Conservation (phyloP, 2,329 filamentous ascomycete species). For the Penicillium sclerotiorum region DNA sequence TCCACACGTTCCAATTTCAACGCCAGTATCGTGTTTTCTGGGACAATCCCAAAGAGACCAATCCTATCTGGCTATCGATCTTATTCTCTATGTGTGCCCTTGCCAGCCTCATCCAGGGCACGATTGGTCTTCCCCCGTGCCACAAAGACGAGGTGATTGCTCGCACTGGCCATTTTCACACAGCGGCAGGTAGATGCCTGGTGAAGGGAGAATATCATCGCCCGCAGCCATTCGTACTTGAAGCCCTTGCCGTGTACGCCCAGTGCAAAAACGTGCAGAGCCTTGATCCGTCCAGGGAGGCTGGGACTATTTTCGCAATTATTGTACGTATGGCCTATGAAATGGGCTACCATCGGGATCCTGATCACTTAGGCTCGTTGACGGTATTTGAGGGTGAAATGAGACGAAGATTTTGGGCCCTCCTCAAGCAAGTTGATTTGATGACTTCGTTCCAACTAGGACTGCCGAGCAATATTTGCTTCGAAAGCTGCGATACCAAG, state of each 20-base stretch:
- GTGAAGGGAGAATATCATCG: constrained; percentile 9
- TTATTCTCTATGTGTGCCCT: constrained; percentile 7
- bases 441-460: constrained; percentile 34
- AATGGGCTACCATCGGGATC: constrained; percentile 34
- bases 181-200: constrained; percentile 4
- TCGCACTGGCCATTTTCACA: constrained; percentile 1
- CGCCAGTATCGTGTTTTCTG: constrained; percentile 5
- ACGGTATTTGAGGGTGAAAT: constrained; percentile 31
- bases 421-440: constrained; percentile 28
- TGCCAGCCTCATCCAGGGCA: constrained; percentile 1
- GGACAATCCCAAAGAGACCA: not conserved
- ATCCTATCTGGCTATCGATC: constrained; percentile 5
- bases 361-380: constrained; percentile 14
- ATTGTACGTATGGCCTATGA: constrained; percentile 27
- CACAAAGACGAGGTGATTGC: constrained; percentile 1
- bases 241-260: constrained; percentile 23
- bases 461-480: constrained; percentile 27
- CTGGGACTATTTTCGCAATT: constrained; percentile 26
- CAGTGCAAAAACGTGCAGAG: constrained; percentile 24
- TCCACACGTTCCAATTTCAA: constrained; percentile 6
- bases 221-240: constrained; percentile 24
- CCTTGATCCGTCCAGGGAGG: constrained; percentile 28
- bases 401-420: constrained; percentile 30
- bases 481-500: constrained; percentile 25
- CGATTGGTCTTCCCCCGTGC: not conserved